phyloP scores from a whole-genome alignment of 2,329 filamentous ascomycete genomes.

The Fusarium citri region DNA sequence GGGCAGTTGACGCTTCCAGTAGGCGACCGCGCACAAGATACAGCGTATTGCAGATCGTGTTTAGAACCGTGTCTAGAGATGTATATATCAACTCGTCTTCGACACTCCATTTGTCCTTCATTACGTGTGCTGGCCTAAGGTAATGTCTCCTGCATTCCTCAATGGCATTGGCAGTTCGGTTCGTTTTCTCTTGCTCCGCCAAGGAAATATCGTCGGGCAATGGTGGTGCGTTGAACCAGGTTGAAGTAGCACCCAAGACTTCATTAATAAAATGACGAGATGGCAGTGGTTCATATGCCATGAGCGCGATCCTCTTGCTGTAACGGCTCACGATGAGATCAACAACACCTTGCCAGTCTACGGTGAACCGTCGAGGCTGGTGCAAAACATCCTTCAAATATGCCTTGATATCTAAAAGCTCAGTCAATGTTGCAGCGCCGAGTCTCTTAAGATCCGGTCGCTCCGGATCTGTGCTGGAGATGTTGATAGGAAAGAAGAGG shows the following conservation, averaged over 20 bases:
- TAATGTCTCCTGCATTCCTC: conserved; percentile 61
- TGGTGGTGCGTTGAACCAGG: conserved; percentile 57
- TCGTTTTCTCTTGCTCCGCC: conserved; percentile 45
- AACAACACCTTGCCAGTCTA: conserved; percentile 74
- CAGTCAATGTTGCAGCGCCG: conserved; percentile 42
- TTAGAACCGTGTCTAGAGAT: conserved; percentile 55
- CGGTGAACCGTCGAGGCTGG: conserved; percentile 44
- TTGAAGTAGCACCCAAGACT: conserved; percentile 54
- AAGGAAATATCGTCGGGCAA: conserved; percentile 38
- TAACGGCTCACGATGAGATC: conserved; percentile 76
- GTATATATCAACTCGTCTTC: conserved; percentile 60
- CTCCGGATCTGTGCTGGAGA: conserved; percentile 55
- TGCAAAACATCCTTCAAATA: conserved; percentile 60
- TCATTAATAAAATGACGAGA: conserved; percentile 50
- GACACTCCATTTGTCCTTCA: conserved; percentile 48
- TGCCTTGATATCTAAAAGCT: conserved; percentile 52
- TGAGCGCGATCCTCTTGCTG: conserved; percentile 61
- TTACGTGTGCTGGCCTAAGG: conserved; percentile 48
- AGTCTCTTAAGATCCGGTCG: conserved; percentile 52
- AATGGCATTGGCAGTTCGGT: conserved; percentile 54
- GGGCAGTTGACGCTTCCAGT: conserved; percentile 27
- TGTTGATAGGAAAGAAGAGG: conserved; percentile 63
- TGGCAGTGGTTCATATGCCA: conserved; percentile 48
- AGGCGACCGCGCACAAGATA: conserved; percentile 43
- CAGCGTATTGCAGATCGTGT: conserved; percentile 53